Evolutionary conservation across 2,329 filamentous ascomycete species (phyloP).

Genomic region (Ascochyta clinopodiicola): DNA sequence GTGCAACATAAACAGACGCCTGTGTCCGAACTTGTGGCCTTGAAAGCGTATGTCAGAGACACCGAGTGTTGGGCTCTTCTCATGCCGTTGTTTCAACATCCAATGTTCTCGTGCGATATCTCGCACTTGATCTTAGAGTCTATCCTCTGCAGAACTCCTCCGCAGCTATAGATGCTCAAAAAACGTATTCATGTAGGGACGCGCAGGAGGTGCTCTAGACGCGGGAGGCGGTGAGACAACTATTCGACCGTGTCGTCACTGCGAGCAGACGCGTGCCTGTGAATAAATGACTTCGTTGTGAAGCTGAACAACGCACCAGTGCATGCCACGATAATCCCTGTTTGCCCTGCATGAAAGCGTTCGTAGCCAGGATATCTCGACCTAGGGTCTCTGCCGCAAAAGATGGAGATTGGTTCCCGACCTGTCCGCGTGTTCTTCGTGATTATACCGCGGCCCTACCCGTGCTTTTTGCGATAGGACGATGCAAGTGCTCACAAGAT

Average conservation of each 20-base stretch:
- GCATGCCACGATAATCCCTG: background rate
- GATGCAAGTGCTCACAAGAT: constrained; percentile 29
- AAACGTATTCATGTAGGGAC: background rate
- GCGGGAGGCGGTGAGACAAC: background rate
- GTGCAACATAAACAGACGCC: no score
- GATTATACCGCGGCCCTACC: background rate
- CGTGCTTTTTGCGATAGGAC: constrained; percentile 3
- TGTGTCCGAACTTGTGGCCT: no score
- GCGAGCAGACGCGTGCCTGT: background rate
- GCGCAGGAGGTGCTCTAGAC: background rate
- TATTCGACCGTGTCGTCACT: constrained; percentile 3
- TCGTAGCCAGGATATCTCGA: background rate
- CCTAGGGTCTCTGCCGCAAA: background rate
- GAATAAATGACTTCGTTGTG: background rate
- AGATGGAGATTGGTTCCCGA: background rate
- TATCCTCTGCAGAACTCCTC: background rate
- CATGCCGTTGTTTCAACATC: background rate
- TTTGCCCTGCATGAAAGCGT: constrained; percentile 3
- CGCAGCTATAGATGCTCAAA: background rate
- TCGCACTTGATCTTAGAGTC: background rate
- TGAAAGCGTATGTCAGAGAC: no score
- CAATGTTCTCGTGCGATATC: background rate
- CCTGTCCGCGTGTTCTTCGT: background rate
- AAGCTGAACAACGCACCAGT: constrained; percentile 1
- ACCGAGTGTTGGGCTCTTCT: no score